These are phyloP conservation scores for Dalbergia oliveri DNA, from an alignment of 306 rosid genomes.

Conservation along the genomic window DNA sequence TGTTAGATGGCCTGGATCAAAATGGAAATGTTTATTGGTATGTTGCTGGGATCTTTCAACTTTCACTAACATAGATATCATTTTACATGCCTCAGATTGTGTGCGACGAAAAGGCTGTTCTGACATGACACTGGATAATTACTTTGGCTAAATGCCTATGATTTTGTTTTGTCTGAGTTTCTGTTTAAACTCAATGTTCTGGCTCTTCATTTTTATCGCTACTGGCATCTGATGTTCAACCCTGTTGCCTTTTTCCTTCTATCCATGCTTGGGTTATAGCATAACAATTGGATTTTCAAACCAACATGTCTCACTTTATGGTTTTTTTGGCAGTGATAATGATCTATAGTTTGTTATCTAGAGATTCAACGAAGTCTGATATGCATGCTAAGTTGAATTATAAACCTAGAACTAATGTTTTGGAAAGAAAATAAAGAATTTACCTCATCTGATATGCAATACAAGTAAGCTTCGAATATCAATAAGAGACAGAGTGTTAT, in stretches of 20 bases:
- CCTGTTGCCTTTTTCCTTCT: not conserved
- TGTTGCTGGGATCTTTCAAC: not conserved
- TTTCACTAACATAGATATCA: not conserved
- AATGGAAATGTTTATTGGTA: constrained; percentile 91
- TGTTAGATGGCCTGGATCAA: constrained; percentile 87
- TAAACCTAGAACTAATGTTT: not conserved
- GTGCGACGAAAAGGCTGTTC: not conserved
- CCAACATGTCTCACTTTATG: not conserved
- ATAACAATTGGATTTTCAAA: not conserved
- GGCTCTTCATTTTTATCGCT: not conserved
- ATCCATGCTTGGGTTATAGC: not conserved
- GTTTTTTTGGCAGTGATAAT: not conserved
- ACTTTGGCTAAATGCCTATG: constrained; percentile 1
- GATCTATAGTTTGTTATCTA: not conserved
- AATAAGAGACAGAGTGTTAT: too few species aligned
- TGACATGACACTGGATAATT: not conserved
- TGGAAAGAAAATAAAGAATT: too few species aligned
- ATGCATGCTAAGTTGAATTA: constrained; percentile 8
- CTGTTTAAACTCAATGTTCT: not conserved
- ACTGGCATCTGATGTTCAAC: not conserved
- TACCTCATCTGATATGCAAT: too few species aligned
- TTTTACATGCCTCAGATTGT: not conserved
- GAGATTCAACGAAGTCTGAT: constrained; percentile 11
- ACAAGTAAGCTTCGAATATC: too few species aligned
- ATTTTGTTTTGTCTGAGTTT: not conserved